Percentiles rank a stretch among this genome's conserved stretches.
Evolutionary conservation across 2,329 filamentous ascomycete species (phyloP).

Genomic region (Phyllosticta citriasiana): DNA sequence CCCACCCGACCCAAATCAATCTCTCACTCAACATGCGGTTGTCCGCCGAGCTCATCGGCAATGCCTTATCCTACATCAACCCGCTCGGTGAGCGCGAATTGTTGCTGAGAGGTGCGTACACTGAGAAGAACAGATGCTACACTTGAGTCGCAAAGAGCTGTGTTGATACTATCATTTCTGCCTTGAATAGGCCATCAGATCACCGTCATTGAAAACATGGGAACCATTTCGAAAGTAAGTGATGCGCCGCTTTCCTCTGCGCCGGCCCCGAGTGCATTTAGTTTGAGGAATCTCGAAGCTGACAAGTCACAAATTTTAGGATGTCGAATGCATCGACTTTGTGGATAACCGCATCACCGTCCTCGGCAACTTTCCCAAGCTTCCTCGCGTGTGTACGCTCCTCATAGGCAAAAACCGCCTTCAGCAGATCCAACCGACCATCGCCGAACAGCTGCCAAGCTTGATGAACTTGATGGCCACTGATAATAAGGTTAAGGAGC

Average conservation of each 20-base stretch:
- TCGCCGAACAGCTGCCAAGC: constrained; percentile 69
- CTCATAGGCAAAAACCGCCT: constrained; percentile 86
- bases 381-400: constrained; percentile 76
- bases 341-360: constrained; percentile 95
- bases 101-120: constrained; percentile 90
- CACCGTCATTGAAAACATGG: constrained; percentile 92
- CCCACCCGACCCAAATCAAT: not conserved
- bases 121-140: constrained; percentile 96
- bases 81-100: constrained; percentile 97
- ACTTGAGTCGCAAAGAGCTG: constrained; percentile 55
- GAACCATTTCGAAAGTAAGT: constrained; percentile 65
- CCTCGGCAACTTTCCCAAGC: constrained; percentile 86
- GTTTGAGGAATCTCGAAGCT: not conserved
- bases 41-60: constrained; percentile 87
- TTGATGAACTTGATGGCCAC: constrained; percentile 74
- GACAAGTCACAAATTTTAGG: constrained; percentile 39
- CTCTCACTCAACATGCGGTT: constrained; percentile 30
- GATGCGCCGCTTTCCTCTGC: constrained; percentile 17
- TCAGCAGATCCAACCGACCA: constrained; percentile 63
- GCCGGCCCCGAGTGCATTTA: not conserved
- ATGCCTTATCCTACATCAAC: constrained; percentile 95
- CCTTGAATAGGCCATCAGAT: constrained; percentile 82
- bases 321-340: constrained; percentile 94
- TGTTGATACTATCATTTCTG: constrained; percentile 66
- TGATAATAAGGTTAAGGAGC: constrained; percentile 70